Evolutionary conservation across 192 early-diverging fungal species (phyloP).

Genomic region (Obelidium mucronatum): DNA sequence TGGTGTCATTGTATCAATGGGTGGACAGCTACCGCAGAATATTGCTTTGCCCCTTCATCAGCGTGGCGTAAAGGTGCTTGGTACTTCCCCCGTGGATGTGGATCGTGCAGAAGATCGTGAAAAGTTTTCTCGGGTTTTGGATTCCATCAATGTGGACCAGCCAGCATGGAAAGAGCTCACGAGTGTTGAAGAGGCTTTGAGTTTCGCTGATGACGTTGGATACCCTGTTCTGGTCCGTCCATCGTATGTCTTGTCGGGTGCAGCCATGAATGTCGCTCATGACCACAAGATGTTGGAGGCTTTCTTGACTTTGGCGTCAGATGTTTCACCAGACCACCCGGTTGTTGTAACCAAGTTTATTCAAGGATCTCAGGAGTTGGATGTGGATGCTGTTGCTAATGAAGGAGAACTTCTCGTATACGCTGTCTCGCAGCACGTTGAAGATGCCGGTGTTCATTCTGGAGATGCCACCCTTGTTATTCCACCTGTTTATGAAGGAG

Average conservation of each 20-base stretch:
- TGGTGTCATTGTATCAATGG: constrained; percentile 91
- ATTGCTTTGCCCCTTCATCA: constrained; percentile 87
- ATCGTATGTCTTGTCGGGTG: constrained; percentile 96
- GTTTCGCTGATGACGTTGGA: constrained; percentile 59
- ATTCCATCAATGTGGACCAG: constrained; percentile 94
- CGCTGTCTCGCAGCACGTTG: constrained; percentile 94
- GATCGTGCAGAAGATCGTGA: constrained; percentile 95
- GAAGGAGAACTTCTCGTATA: constrained; percentile 85
- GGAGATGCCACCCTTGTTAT: constrained; percentile 95
- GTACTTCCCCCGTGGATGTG: constrained; percentile 89
- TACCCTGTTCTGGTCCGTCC: constrained; percentile 96
- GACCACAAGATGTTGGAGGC: constrained; percentile 72
- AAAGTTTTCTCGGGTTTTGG: constrained; percentile 92
- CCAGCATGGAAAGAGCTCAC: constrained; percentile 95
- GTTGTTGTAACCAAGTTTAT: constrained; percentile 99
- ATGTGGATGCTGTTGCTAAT: constrained; percentile 91
- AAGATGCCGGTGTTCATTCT: constrained; percentile 97
- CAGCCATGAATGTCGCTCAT: constrained; percentile 97
- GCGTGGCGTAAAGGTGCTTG: constrained; percentile 82
- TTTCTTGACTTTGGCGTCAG: constrained; percentile 81
- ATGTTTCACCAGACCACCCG: constrained; percentile 93
- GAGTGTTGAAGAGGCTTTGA: constrained; percentile 81
- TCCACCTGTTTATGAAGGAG: constrained; percentile 66
- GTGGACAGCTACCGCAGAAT: constrained; percentile 97
- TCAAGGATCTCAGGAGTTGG: constrained; percentile 90